These are phyloP conservation scores for Citrus maxima DNA, from an alignment of 345 rosid species.

Conservation along the genomic window DNA sequence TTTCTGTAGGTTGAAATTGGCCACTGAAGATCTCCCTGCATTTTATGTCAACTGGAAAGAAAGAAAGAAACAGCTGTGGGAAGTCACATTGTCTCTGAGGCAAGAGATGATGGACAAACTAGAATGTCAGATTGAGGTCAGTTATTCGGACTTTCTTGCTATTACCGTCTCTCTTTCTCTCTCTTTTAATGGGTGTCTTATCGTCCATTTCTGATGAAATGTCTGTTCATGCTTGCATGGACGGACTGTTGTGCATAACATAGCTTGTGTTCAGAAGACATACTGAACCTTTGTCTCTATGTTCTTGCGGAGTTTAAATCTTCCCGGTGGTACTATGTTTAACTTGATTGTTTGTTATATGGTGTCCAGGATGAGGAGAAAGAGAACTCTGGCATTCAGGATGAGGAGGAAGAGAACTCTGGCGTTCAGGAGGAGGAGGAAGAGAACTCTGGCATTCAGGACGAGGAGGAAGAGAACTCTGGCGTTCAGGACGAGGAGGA, in stretches of 20 bases:
- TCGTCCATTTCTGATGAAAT: not conserved
- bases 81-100: conserved; percentile 48
- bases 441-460: not conserved
- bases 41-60: conserved; percentile 68
- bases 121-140: conserved; percentile 49
- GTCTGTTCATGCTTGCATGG: not conserved
- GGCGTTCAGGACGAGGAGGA: not conserved
- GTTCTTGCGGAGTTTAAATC: not conserved
- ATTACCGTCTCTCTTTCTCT: not conserved
- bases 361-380: conserved; percentile 25
- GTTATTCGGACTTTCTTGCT: not conserved
- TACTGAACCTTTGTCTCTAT: not conserved
- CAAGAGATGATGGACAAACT: conserved; percentile 54
- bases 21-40: conserved; percentile 62
- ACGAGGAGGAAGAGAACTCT: not conserved
- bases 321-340: not conserved
- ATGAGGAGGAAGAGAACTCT: not conserved
- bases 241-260: not conserved
- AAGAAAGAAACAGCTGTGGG: conserved; percentile 44
- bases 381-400: not conserved
- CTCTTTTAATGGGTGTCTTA: not conserved
- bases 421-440: conserved; percentile 35
- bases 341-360: not conserved
- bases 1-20: conserved; percentile 63
- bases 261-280: conserved; percentile 5